A percentile compares a stretch with the other conserved stretches of the same genome.
phyloP scores from a whole-genome alignment of 2,329 filamentous ascomycete species.

The Trichothecium roseum region DNA sequence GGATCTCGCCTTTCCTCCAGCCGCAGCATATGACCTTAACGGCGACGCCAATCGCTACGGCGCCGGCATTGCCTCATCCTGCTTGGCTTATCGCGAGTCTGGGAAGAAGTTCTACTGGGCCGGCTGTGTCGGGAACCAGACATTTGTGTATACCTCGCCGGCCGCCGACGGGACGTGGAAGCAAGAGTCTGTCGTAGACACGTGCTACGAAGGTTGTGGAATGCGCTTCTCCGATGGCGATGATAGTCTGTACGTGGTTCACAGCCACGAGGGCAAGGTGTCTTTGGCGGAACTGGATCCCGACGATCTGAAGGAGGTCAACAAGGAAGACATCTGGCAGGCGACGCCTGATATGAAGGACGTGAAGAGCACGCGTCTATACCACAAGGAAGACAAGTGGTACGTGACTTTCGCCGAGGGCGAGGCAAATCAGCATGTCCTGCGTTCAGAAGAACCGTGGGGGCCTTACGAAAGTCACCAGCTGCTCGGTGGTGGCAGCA shows the following conservation, averaged over 20 bases:
- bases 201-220: constrained; percentile 48
- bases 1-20: constrained; percentile 26
- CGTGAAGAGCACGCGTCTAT: constrained; percentile 44
- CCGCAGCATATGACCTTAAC: constrained; percentile 34
- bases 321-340: constrained; percentile 17
- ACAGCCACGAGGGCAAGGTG: constrained; percentile 35
- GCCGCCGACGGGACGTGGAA: constrained; percentile 31
- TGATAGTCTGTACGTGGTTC: constrained; percentile 48
- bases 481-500: constrained; percentile 22
- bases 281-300: constrained; percentile 37
- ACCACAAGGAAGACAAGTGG: constrained; percentile 45
- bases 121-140: constrained; percentile 39
- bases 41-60: constrained; percentile 33
- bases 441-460: constrained; percentile 36
- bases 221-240: constrained; percentile 44
- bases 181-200: constrained; percentile 20
- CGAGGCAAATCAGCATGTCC: constrained; percentile 31
- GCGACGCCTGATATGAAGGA: constrained; percentile 19
- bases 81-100: constrained; percentile 38
- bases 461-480: constrained; percentile 40
- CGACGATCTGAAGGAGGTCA: constrained; percentile 35
- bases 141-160: constrained; percentile 41
- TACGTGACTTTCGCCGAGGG: constrained; percentile 42
- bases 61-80: constrained; percentile 45
- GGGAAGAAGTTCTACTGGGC: constrained; percentile 45